Conservation (phyloP, 148 eudicot genomes). For the Chenopodium quinoa region DNA sequence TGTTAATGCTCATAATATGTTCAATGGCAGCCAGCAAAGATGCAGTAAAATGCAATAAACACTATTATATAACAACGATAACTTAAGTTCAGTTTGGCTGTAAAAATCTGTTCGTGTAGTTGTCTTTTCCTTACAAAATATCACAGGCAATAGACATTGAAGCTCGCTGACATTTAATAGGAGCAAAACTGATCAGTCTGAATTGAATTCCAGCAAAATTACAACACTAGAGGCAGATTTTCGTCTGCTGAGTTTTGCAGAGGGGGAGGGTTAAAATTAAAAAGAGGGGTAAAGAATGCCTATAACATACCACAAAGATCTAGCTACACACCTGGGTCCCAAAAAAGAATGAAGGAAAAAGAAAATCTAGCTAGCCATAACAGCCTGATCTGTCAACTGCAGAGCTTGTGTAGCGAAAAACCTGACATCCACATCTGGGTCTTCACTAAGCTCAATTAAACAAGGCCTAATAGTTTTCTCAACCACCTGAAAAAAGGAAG, state of each 20-base stretch:
- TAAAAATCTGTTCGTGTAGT: not conserved
- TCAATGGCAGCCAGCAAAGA: not conserved
- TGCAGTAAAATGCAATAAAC: not conserved
- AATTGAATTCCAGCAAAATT: not conserved
- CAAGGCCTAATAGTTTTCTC: slow-evolving; percentile 35
- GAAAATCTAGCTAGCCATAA: slow-evolving; percentile 31
- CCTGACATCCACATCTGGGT: slow-evolving; percentile 39
- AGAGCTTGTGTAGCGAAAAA: slow-evolving; percentile 36
- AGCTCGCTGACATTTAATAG: not conserved
- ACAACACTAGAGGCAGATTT: not conserved
- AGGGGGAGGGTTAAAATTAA: too few relatives aligned
- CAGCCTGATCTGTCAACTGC: slow-evolving; percentile 26
- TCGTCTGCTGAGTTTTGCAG: not conserved
- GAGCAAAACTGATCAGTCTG: not conserved
- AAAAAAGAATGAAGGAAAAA: slow-evolving; percentile 10
- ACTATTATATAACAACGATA: not conserved
- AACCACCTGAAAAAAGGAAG: slow-evolving; percentile 21
- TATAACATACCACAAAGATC: slow-evolving; percentile 16
- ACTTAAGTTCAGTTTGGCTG: not conserved
- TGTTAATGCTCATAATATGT: not conserved
- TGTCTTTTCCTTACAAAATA: not conserved
- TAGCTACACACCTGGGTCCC: slow-evolving; percentile 25
- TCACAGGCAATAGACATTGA: not conserved
- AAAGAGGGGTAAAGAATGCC: not conserved
- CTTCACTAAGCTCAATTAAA: slow-evolving; percentile 39